These are phyloP conservation scores for Calonectria hawksworthii DNA, from an alignment of 2,329 filamentous ascomycete genomes.

Conservation along the genomic window DNA sequence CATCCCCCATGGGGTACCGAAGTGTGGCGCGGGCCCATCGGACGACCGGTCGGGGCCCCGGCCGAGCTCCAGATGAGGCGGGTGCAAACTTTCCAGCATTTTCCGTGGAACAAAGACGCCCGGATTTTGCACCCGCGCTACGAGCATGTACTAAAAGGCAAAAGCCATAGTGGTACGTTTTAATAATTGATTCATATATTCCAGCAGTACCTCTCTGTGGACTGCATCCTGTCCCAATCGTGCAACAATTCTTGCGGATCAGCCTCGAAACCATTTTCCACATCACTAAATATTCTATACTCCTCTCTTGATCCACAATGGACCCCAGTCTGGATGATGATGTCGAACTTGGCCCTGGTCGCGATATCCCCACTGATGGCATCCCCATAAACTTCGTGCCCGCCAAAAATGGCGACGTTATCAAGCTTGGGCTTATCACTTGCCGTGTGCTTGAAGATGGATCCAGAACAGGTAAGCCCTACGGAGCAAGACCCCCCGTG, in stretches of 20 bases:
- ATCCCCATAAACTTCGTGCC: slow-evolving; percentile 27
- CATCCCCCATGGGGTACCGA: neutral
- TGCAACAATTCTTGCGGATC: neutral
- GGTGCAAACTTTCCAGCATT: neutral
- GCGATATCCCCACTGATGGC: slow-evolving; percentile 19
- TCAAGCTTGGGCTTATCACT: slow-evolving; percentile 26
- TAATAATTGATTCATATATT: neutral
- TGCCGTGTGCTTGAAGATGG: slow-evolving; percentile 28
- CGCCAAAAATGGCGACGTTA: slow-evolving; percentile 22
- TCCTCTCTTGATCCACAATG: neutral
- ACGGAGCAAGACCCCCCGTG: neutral
- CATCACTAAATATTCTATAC: neutral
- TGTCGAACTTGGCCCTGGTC: slow-evolving; percentile 26
- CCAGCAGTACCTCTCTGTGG: neutral
- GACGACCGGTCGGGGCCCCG: neutral
- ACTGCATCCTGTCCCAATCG: neutral
- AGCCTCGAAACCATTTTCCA: neutral
- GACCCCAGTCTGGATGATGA: slow-evolving; percentile 21
- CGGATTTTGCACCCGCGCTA: neutral
- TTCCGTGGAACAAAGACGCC: neutral
- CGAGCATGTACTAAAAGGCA: neutral
- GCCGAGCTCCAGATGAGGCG: neutral
- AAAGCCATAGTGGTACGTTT: neutral
- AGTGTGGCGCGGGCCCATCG: neutral
- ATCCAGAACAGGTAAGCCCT: slow-evolving; percentile 13